These are phyloP conservation scores for Beta vulgaris DNA, from an alignment of 148 eudicot species.

Conservation along the genomic window DNA sequence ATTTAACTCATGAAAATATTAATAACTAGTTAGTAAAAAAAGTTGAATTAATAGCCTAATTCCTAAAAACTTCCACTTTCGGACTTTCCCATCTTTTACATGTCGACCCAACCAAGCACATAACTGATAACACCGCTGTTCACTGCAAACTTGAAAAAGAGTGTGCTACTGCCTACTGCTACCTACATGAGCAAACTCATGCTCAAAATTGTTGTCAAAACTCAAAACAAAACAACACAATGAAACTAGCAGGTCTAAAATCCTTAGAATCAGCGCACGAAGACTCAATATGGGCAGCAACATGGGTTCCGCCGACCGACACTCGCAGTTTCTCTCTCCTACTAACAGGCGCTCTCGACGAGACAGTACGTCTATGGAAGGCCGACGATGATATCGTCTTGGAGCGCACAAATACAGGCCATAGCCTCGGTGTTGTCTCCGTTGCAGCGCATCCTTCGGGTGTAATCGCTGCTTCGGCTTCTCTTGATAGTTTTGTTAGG, in stretches of 20 bases:
- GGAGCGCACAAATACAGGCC: constrained; percentile 67
- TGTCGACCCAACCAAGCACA: no score
- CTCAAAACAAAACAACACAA: constrained; percentile 5
- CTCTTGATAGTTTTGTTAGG: constrained; percentile 81
- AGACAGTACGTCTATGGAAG: constrained; percentile 72
- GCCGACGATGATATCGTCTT: constrained; percentile 52
- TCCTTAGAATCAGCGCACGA: constrained; percentile 66
- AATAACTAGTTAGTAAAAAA: no score
- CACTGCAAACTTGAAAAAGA: no score
- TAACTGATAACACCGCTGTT: no score
- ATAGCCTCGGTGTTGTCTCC: constrained; percentile 88
- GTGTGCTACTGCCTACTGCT: no score
- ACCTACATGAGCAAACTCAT: no score
- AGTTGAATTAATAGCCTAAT: no score
- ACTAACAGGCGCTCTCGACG: constrained; percentile 86
- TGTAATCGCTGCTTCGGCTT: constrained; percentile 81
- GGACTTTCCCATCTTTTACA: no score
- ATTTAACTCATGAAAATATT: no score
- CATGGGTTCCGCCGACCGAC: constrained; percentile 77
- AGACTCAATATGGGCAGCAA: constrained; percentile 77
- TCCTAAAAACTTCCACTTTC: no score
- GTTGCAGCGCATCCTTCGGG: constrained; percentile 93
- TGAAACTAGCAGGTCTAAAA: constrained; percentile 77
- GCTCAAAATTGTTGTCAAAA: no score
- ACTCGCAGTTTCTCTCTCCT: constrained; percentile 48